Evolutionary conservation across 768 basidiomycete species (phyloP), one percentile per base, ranked within the genome.

Genomic region (Lactarius hengduanensis): DNA sequence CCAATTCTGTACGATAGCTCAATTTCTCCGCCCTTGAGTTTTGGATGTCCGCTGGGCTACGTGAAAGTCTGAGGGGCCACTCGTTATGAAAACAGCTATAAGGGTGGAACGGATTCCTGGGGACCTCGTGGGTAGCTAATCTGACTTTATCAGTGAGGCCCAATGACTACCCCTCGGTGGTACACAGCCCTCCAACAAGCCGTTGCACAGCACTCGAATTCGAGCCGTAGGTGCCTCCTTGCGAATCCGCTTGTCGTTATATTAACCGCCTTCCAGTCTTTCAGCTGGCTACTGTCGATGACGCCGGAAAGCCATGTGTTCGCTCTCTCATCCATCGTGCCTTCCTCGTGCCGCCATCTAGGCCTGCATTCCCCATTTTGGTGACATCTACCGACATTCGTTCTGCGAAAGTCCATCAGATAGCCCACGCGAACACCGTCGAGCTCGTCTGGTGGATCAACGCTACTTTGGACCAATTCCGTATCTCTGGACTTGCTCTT

Each of bases 401-500:
- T 30, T 81, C 86, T 2, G 85, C 86, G 26, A 94, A 94, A 71
- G 81, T 84, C 40, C 57, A 75, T 1, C 87, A 92, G 69, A 77
- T 92, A 57, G 77, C 77, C 28, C 72, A 78, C 43, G 79, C 79
- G 63, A 72, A 80, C 11, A 74, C 78, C 53, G 82, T 87, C 67
- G 88, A 94, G 73, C 69, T 88, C 53, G 84, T 81, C 13, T 94
- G 89, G 87, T 95, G 91, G 90, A 82, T 87, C 61, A 80, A 83
- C 36, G 81, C 83, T 26, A 81, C 84, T 0, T 75, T 81, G 61
- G 86, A 91, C 73, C 93, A 96, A 72, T 93, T 87, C 73, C 86
- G 94, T 57, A 77, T 96, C 72, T 67, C 78, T 0, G 92, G 87
- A 1, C 75, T 74, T 16, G 84, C 83, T 26, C 80, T 78, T 73